Percentiles rank a stretch among this genome's conserved stretches.
phyloP scores from a whole-genome alignment of 73 alveolate genomes.

The Paramecium tetraurelia region DNA sequence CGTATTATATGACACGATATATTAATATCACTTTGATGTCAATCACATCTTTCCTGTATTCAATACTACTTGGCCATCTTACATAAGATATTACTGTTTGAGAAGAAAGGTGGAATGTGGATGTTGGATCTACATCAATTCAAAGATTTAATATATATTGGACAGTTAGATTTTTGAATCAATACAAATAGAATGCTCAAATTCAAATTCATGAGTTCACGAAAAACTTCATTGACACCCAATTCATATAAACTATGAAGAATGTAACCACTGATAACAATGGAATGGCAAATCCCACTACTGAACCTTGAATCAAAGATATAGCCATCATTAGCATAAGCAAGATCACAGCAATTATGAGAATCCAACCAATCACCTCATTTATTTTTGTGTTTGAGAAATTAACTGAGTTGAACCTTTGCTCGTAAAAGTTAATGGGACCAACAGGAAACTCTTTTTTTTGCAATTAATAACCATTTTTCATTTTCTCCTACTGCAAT shows the following conservation, averaged over 20 bases:
- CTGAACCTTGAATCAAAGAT: not conserved
- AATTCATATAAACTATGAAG: conserved; percentile 26
- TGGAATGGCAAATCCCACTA: conserved; percentile 40
- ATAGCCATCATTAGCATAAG: not conserved
- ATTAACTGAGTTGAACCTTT: conserved; percentile 16
- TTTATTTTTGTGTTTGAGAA: conserved; percentile 29
- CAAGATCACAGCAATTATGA: not conserved
- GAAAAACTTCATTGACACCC: conserved; percentile 48
- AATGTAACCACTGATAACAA: conserved; percentile 18
- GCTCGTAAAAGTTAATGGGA: not conserved
- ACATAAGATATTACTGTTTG: not conserved
- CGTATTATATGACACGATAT: not conserved
- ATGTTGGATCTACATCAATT: no score
- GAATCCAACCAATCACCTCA: conserved; percentile 51
- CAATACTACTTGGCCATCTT: not conserved
- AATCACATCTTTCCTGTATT: not conserved
- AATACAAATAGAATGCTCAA: not conserved
- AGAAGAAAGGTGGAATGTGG: no score
- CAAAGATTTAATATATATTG: not conserved
- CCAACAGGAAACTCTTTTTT: not conserved
- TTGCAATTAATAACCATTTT: not conserved
- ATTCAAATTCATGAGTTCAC: conserved; percentile 35
- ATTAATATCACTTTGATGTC: not conserved
- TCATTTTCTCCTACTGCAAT: not conserved
- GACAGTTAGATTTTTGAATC: not conserved